Evolutionary conservation across 176 grass and related monocot species (phyloP), one percentile per base, ranked within the genome.

Genomic region (Avena atlantica): DNA sequence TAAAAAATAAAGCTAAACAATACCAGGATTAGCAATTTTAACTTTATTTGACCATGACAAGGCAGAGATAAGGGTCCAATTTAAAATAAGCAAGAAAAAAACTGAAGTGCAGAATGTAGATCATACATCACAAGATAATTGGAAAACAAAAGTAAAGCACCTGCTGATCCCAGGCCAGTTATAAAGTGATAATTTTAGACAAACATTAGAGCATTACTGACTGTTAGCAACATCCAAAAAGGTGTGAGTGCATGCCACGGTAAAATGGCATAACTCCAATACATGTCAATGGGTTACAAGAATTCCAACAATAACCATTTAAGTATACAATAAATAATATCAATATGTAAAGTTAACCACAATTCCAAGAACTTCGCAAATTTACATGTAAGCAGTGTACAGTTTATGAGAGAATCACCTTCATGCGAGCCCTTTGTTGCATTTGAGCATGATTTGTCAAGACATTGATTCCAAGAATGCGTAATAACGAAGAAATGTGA

Each of bases 341-440:
- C 40, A 40, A 42, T n/a, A 82, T 78, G 63, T 23, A 82, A 86
- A 70, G 40, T 78, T 12, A 24, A 50, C 24, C 9, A 60, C 1
- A 66, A 78, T 31, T 86, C 64, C 40, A 56, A 61, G 51, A 70
- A 14, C 51, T 70, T 59, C 58, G 9, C 1, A 86, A 74, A 73
- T 58, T 16, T 25, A 59, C 62, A 37, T 25, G 64, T 78, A 31
- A 70, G 15, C 8, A 77, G 5, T 70, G n/a, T 17, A 73, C 8
- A 79, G 15, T 79, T 29, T 31, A 88, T 52, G 13, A 45, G 66
- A 63, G 55, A 69, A 86, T 83, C 76, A 98, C 95, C 93, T 98
- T 98, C 82, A 98, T 93, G 86, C 95, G 93, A 85, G 95, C 95
- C 81, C 95, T 93, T 88, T 98, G 95, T 92, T 98, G 95, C 95